A percentile compares a stretch with the other conserved stretches of the same genome.
phyloP scores from a whole-genome alignment of 2,329 filamentous ascomycete genomes.

The Ascochyta lentis region DNA sequence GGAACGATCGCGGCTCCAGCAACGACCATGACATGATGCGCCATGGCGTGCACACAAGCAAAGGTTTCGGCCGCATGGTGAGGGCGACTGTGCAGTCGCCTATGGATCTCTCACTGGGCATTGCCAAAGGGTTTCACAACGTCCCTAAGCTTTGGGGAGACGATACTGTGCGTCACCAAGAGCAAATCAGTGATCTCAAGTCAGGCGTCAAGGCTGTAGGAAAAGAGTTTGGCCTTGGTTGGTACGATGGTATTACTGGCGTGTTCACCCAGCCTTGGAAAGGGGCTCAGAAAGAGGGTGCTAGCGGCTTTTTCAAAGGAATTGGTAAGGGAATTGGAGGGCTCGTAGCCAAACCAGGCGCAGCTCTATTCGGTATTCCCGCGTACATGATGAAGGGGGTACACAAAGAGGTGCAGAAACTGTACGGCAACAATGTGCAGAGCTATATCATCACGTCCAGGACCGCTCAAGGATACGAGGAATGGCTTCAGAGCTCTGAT shows the following conservation, averaged over 20 bases:
- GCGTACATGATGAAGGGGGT: constrained; percentile 26
- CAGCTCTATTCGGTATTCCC: constrained; percentile 23
- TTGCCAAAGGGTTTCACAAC: constrained; percentile 31
- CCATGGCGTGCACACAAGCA: constrained; percentile 23
- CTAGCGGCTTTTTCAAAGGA: constrained; percentile 32
- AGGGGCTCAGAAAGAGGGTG: constrained; percentile 30
- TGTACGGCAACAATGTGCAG: constrained; percentile 3
- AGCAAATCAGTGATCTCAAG: constrained; percentile 27
- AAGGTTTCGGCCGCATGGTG: constrained; percentile 17
- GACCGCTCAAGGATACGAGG: constrained; percentile 27
- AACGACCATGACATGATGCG: constrained; percentile 30
- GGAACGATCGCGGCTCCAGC: background rate
- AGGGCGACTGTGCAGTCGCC: constrained; percentile 19
- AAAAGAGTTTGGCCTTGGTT: constrained; percentile 31
- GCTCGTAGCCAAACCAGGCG: constrained; percentile 30
- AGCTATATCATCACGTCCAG: constrained; percentile 24
- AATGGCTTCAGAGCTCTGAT: constrained; percentile 26
- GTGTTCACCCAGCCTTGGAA: constrained; percentile 29
- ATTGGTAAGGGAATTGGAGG: constrained; percentile 36
- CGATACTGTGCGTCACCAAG: constrained; percentile 27
- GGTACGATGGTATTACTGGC: constrained; percentile 33
- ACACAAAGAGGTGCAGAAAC: constrained; percentile 23
- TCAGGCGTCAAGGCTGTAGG: constrained; percentile 27
- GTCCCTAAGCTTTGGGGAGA: constrained; percentile 33
- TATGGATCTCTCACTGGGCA: constrained; percentile 22